Evolutionary conservation across 441 rosid species (phyloP).

Genomic region (Melastoma candidum): DNA sequence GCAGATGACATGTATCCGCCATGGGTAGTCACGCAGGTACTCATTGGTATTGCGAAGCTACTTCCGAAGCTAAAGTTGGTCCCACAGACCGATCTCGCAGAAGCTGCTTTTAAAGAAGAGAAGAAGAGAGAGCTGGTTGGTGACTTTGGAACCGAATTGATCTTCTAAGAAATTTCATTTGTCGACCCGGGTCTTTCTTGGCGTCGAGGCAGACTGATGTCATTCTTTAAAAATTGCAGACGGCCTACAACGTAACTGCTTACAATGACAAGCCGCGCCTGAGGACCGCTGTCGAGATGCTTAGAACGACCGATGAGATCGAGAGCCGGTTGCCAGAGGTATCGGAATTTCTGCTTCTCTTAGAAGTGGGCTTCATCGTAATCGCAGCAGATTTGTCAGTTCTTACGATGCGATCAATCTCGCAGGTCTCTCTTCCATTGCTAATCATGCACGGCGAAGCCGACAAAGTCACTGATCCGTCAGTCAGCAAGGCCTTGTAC

Average conservation of each 20-base stretch:
- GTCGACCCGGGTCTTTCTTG: background rate
- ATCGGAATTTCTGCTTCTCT: background rate
- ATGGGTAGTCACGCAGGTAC: conserved; percentile 35
- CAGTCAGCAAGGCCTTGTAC: conserved; percentile 70
- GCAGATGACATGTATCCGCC: conserved; percentile 86
- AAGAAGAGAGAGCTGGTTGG: conserved; percentile 55
- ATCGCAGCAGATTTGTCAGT: background rate
- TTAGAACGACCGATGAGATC: conserved; percentile 58
- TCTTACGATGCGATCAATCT: conserved; percentile 27
- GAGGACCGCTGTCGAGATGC: conserved; percentile 69
- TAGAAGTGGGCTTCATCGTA: background rate
- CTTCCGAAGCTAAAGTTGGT: conserved; percentile 78
- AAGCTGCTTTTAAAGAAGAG: conserved; percentile 56
- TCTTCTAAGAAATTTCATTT: conserved; percentile 1
- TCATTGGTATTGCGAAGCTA: conserved; percentile 59
- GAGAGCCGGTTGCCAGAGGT: conserved; percentile 58
- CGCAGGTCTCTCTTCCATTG: conserved; percentile 70
- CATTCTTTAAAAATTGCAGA: conserved; percentile 27
- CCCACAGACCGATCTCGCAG: conserved; percentile 82
- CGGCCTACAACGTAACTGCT: conserved; percentile 56
- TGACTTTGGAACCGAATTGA: conserved; percentile 7
- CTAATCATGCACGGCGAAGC: conserved; percentile 77
- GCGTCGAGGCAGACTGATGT: background rate
- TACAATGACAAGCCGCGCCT: conserved; percentile 76
- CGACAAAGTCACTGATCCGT: conserved; percentile 77